phyloP scores from a whole-genome alignment of 2,329 filamentous ascomycete genomes.

The Furcasterigmium furcatum region DNA sequence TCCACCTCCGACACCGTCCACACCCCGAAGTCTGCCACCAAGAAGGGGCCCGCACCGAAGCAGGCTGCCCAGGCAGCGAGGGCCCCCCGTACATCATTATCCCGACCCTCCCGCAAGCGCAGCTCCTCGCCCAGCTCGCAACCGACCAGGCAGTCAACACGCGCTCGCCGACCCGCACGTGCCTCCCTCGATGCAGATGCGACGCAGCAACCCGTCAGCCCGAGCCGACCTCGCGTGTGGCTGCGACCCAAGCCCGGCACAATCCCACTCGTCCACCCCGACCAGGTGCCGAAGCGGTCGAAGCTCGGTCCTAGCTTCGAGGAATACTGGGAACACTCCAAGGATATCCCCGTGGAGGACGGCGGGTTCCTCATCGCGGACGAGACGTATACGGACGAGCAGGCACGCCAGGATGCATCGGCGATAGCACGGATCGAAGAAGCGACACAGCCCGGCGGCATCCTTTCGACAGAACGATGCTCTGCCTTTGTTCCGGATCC shows the following conservation, averaged over 20 bases:
- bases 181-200: slow-evolving; percentile 22
- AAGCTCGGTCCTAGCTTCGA: slow-evolving; percentile 53
- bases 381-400: slow-evolving; percentile 54
- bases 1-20: slow-evolving; percentile 24
- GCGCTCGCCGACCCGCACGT: slow-evolving; percentile 40
- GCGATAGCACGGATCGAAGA: slow-evolving; percentile 67
- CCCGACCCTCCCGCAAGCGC: slow-evolving; percentile 31
- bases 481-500: slow-evolving; percentile 71
- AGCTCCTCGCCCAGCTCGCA: slow-evolving; percentile 37
- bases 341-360: slow-evolving; percentile 50
- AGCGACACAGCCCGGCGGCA: slow-evolving; percentile 71
- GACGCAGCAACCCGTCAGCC: background rate
- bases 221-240: slow-evolving; percentile 18
- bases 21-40: slow-evolving; percentile 20
- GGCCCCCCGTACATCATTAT: slow-evolving; percentile 24
- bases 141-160: slow-evolving; percentile 33
- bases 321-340: slow-evolving; percentile 53
- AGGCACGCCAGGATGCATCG: slow-evolving; percentile 64
- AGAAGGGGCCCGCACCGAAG: slow-evolving; percentile 11
- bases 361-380: slow-evolving; percentile 61
- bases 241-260: slow-evolving; percentile 4
- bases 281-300: slow-evolving; percentile 49
- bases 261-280: slow-evolving; percentile 60
- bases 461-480: slow-evolving; percentile 68
- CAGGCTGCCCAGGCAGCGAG: slow-evolving; percentile 14